Evolutionary conservation across 306 rosid genomes (phyloP).

Genomic region (Begonia loranthoides): DNA sequence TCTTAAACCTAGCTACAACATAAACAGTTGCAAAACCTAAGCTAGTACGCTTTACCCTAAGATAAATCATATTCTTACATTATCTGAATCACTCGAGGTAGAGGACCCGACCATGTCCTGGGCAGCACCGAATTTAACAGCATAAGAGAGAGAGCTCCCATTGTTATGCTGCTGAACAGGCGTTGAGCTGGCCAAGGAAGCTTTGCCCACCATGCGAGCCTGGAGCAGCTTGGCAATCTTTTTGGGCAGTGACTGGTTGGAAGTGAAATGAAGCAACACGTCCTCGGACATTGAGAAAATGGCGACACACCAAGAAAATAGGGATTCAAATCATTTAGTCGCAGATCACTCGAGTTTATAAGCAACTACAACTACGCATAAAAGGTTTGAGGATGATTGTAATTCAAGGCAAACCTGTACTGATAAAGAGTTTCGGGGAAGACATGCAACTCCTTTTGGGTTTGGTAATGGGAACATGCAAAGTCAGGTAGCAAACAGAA

Average conservation of each 20-base stretch:
- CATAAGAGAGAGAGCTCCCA: slow-evolving; percentile 50
- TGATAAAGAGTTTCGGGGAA: no score
- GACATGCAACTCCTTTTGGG: no score
- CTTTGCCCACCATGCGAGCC: slow-evolving; percentile 91
- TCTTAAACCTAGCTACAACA: no score
- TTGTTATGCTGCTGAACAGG: slow-evolving; percentile 29
- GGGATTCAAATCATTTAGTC: no score
- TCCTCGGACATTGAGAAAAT: slow-evolving; percentile 69
- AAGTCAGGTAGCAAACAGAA: neutral
- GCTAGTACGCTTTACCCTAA: slow-evolving; percentile 4
- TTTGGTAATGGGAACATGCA: no score
- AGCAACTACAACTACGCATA: no score
- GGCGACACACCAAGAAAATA: no score
- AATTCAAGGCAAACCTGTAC: no score
- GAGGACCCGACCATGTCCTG: slow-evolving; percentile 48
- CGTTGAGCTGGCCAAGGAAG: slow-evolving; percentile 28
- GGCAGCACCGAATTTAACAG: slow-evolving; percentile 36
- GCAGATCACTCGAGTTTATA: no score
- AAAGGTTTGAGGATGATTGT: no score
- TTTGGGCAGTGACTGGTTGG: slow-evolving; percentile 90
- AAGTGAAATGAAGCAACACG: slow-evolving; percentile 81
- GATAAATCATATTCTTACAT: slow-evolving; percentile 32
- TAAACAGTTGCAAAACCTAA: no score
- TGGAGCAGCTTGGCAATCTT: slow-evolving; percentile 95
- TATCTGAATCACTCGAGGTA: slow-evolving; percentile 90